These are phyloP conservation scores for Pascua guehoae DNA, from an alignment of 1,284 basidiomycete genomes.

Conservation along the genomic window DNA sequence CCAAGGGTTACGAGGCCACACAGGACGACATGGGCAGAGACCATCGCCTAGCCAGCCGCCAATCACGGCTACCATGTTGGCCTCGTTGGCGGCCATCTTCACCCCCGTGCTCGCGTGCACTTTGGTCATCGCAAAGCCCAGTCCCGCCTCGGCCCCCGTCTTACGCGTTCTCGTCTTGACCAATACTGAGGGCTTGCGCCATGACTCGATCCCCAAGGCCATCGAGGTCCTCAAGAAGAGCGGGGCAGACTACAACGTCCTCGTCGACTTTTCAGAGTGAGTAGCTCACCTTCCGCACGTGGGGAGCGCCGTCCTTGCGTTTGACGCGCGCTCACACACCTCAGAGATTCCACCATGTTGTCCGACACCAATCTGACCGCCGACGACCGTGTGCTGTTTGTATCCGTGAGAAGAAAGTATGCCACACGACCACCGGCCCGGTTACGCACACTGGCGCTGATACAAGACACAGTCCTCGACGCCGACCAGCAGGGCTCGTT, in stretches of 20 bases:
- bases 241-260: slow-evolving; percentile 50
- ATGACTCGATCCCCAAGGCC: slow-evolving; percentile 72
- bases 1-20: no score
- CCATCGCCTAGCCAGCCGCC: no score
- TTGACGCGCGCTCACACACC: not conserved
- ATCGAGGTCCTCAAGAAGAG: slow-evolving; percentile 55
- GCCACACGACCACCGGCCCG: slow-evolving; percentile 19
- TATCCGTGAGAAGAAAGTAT: slow-evolving; percentile 66
- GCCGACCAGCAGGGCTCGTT: slow-evolving; percentile 60
- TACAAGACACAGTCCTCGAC: slow-evolving; percentile 57
- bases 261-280: slow-evolving; percentile 63
- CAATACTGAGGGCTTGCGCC: slow-evolving; percentile 53
- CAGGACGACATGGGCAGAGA: no score
- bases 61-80: not conserved
- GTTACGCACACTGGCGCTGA: not conserved
- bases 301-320: not conserved
- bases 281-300: slow-evolving; percentile 8
- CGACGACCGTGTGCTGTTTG: slow-evolving; percentile 68
- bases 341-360: slow-evolving; percentile 57
- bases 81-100: not conserved
- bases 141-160: not conserved
- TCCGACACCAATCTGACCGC: slow-evolving; percentile 56
- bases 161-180: slow-evolving; percentile 42
- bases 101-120: not conserved
- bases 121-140: slow-evolving; percentile 1